Base-by-base conservation (phyloP, 768 basidiomycete species). In the Pleurotus cornucopiae region DNA sequence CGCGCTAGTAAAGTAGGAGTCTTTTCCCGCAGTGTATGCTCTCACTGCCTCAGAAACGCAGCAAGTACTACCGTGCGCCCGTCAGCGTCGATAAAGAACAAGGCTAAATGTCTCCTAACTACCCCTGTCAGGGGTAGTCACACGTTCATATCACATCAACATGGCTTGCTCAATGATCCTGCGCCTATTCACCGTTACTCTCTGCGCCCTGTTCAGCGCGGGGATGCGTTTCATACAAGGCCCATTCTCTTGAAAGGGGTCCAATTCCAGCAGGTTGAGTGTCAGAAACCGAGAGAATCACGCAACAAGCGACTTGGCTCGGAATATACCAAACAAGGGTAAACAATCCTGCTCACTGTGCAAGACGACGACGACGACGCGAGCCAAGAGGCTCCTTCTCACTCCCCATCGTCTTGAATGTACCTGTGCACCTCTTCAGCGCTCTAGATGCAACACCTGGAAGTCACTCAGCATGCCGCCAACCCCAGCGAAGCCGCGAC, bases 271-370 rank as follows among this genome's bases (percentile, higher is more conserved):
- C 25, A 23, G 13, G 16, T 14, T 6, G 48, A 26, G 21, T 49
- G 16, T 49, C 48, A 49, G 30, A 12, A 16, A 14, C 20, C 16
- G 25, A 47, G 30, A 34, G 30, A 34, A 34, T 34, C 30, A 63
- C 37, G 46, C 57, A 53, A 60, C 57, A 41, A 43, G 21, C 51
- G 39, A 53, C 51, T 53, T 53, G 51, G 51, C 51, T 53, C 51
- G 51, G 51, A 53, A 23, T 53, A 40, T 37, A 9, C 12, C 39
- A 53, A 53, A 53, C 39, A 53, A 53, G 20, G n/a, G 39, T 53
- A 53, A 53, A 53, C 25, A 53, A n/a, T 30, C 20, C 39, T 53
- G 51, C 51, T 43, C 51, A 53, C 51, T 41, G 51, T 53, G 51
- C 39, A 40, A 30, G 48, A 49, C 51, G 23, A 41, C 51, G 25